Conservation (phyloP, 345 rosid species). For the Odontarrhena argentea region DNA sequence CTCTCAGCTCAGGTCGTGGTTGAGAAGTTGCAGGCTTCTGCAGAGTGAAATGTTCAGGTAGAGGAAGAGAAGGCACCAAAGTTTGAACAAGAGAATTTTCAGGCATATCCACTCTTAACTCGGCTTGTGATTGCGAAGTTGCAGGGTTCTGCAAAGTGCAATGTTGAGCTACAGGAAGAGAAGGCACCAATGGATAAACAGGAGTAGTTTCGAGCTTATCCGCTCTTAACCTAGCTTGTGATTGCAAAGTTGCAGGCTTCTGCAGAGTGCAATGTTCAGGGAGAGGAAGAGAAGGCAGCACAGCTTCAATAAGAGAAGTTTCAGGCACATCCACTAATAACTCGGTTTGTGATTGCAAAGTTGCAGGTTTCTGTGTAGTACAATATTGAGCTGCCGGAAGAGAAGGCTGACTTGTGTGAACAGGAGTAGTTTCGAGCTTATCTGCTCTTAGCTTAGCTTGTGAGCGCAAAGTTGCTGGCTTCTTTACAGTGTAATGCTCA, state of each 20-base stretch:
- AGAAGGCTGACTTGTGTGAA: slow-evolving; percentile 36
- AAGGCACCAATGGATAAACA: slow-evolving; percentile 31
- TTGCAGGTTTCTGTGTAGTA: slow-evolving; percentile 38
- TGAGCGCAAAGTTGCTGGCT: slow-evolving; percentile 32
- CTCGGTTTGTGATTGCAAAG: slow-evolving; percentile 40
- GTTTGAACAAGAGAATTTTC: slow-evolving; percentile 27
- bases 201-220: slow-evolving; percentile 11
- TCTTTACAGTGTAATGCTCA: slow-evolving; percentile 8
- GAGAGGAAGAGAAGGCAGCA: slow-evolving; percentile 45
- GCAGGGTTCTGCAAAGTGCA: slow-evolving; percentile 34
- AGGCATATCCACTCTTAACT: slow-evolving; percentile 30
- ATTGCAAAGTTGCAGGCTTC: neutral
- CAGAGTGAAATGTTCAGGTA: slow-evolving; percentile 24
- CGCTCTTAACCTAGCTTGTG: no score
- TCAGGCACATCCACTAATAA: slow-evolving; percentile 30
- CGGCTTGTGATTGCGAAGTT: slow-evolving; percentile 42
- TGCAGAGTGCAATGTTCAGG: slow-evolving; percentile 24
- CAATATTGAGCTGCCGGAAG: slow-evolving; percentile 33
- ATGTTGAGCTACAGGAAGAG: slow-evolving; percentile 35
- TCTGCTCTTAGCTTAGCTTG: no score
- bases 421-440: slow-evolving; percentile 14
- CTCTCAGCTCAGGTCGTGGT: slow-evolving; percentile 33
- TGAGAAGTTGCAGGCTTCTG: slow-evolving; percentile 42
- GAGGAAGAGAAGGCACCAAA: slow-evolving; percentile 46
- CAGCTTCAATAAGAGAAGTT: slow-evolving; percentile 22